Evolutionary conservation across 2,329 filamentous ascomycete genomes (phyloP).

Genomic region (Claviceps cyperi): DNA sequence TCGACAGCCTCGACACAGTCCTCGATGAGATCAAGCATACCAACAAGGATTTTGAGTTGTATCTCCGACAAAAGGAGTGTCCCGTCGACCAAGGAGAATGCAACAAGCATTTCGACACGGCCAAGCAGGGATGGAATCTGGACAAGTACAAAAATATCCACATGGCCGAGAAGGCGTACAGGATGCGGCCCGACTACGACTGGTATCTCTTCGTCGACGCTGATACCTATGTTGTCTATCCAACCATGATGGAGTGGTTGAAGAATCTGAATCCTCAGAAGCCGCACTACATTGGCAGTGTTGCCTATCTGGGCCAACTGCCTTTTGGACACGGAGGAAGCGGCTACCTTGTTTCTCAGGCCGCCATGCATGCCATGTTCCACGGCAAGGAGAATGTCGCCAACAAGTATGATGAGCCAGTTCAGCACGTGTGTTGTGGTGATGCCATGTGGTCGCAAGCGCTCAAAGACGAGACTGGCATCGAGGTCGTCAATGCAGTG

Average conservation of each 20-base stretch:
- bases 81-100: slow-evolving; percentile 30
- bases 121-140: slow-evolving; percentile 32
- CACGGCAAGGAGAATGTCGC: slow-evolving; percentile 27
- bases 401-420: slow-evolving; percentile 29
- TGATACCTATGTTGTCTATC: slow-evolving; percentile 42
- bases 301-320: slow-evolving; percentile 25
- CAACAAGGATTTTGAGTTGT: slow-evolving; percentile 37
- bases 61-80: slow-evolving; percentile 30
- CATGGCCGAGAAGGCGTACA: slow-evolving; percentile 40
- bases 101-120: slow-evolving; percentile 16
- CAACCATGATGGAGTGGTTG: slow-evolving; percentile 36
- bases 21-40: slow-evolving; percentile 25
- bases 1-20: slow-evolving; percentile 32
- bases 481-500: slow-evolving; percentile 27
- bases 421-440: slow-evolving; percentile 32
- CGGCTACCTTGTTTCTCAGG: slow-evolving; percentile 37
- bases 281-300: slow-evolving; percentile 35
- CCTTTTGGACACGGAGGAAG: slow-evolving; percentile 42
- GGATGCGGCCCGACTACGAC: slow-evolving; percentile 33
- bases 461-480: slow-evolving; percentile 27
- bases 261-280: slow-evolving; percentile 25
- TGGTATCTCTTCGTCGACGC: slow-evolving; percentile 48
- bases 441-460: slow-evolving; percentile 34
- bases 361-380: slow-evolving; percentile 33
- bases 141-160: slow-evolving; percentile 51